These are phyloP conservation scores for Colletotrichum navitas DNA, from an alignment of 2,329 filamentous ascomycete species.

Conservation along the genomic window DNA sequence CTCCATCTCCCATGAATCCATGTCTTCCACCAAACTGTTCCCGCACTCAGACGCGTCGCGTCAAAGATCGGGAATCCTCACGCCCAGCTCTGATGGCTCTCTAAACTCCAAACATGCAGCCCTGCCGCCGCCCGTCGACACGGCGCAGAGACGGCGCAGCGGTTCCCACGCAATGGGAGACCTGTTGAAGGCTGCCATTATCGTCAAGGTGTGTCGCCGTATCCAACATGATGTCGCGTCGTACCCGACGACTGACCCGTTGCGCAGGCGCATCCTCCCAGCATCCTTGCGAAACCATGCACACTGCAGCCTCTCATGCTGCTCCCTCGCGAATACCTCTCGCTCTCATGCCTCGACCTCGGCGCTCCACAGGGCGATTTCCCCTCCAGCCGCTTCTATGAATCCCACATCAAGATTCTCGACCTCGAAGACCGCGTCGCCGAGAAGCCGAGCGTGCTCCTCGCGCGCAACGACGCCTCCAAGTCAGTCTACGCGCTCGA, in stretches of 20 bases:
- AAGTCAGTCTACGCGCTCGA: slow-evolving; percentile 74
- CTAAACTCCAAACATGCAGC: slow-evolving; percentile 52
- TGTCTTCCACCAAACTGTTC: slow-evolving; percentile 38
- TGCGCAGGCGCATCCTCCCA: slow-evolving; percentile 67
- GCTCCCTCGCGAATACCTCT: slow-evolving; percentile 70
- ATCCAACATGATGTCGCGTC: neutral
- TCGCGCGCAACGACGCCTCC: slow-evolving; percentile 70
- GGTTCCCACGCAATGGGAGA: slow-evolving; percentile 61
- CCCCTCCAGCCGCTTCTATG: slow-evolving; percentile 67
- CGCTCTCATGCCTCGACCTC: slow-evolving; percentile 73
- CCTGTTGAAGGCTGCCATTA: slow-evolving; percentile 64
- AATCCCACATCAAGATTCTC: slow-evolving; percentile 72
- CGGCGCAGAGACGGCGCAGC: slow-evolving; percentile 53
- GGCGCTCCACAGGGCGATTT: slow-evolving; percentile 63
- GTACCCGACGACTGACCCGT: slow-evolving; percentile 40
- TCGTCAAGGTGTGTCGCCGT: slow-evolving; percentile 60
- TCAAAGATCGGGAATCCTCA: slow-evolving; percentile 57
- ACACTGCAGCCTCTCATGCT: slow-evolving; percentile 72
- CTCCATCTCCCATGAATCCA: slow-evolving; percentile 35
- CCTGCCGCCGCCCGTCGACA: slow-evolving; percentile 45
- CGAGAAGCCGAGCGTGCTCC: slow-evolving; percentile 66
- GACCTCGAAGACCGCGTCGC: slow-evolving; percentile 73
- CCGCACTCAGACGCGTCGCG: slow-evolving; percentile 62
- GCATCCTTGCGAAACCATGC: slow-evolving; percentile 65
- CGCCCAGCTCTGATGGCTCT: slow-evolving; percentile 55